Evolutionary conservation across 208 protist species (phyloP), one percentile per base, ranked within the genome.

Genomic region (Wallacemonas sp.): DNA sequence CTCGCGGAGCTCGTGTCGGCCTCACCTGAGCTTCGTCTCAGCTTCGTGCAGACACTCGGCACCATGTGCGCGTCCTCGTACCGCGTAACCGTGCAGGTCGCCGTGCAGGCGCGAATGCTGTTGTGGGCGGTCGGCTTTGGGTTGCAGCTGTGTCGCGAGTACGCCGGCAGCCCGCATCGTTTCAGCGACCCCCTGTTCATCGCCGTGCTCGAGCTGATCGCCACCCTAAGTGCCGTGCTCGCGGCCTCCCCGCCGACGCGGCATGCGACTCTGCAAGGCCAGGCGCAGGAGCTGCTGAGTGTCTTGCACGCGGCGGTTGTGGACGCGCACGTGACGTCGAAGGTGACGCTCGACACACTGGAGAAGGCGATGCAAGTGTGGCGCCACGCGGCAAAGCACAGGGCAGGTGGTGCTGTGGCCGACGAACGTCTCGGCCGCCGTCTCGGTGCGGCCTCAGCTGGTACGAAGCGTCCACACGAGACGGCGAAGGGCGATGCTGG

Each of bases 101-200:
- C 83, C 6, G 39, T 79, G 19, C 39, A 66, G 12, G 86, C 73
- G 9, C 74, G 83, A 6, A 29, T 89, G 22, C 67, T 95, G 39
- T 37, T 68, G 42, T 95, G 85, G 87, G 63, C 82, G 0, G 52
- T 95, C 26, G 55, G 67, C 21, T 92, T 93, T 53, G 46, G 78
- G 8, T 61, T 57, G 50, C 79, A 88, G 68, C 70, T 95, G 26
- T 79, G 70, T 57, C 64, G 39, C 34, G 86, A 95, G 73, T 91
- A 86, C 62, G 84, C 81, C 27, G 33, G 32, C 6, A 34, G 32
- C 15, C 68, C 78, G 22, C 44, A 85, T 63, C 64, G 72, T 24
- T 93, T 87, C 73, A 68, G 71, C 22, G 80, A 82, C 5, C 71
- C 70, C 1, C 75, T 89, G 57, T 93, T 91, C 70, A 82, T 79